Conservation (phyloP, 2,329 filamentous ascomycete species). For the Calonectria honghensis region DNA sequence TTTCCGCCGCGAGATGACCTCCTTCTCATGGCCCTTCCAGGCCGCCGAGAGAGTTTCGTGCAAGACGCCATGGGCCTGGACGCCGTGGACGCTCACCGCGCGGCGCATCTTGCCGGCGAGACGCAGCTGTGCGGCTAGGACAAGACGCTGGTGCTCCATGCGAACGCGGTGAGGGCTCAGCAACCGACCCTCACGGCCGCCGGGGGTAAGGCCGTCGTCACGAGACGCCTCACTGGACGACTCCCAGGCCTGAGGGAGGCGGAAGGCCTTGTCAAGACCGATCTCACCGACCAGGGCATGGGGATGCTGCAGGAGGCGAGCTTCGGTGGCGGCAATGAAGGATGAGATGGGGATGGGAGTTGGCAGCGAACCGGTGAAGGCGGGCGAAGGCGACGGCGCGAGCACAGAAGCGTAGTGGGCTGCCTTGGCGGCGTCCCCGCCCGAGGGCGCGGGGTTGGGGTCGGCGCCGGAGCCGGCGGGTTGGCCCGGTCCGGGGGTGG, state of each 20-base stretch:
- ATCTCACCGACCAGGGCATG: constrained; percentile 84
- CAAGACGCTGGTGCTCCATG: constrained; percentile 79
- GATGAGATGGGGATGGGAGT: constrained; percentile 75
- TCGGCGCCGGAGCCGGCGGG: constrained; percentile 24
- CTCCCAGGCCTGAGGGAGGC: constrained; percentile 78
- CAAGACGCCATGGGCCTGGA: constrained; percentile 84
- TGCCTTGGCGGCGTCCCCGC: constrained; percentile 62
- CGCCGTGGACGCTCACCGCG: constrained; percentile 82
- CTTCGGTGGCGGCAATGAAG: constrained; percentile 74
- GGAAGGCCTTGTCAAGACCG: constrained; percentile 85
- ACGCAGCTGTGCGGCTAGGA: constrained; percentile 81
- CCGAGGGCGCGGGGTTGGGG: constrained; percentile 7
- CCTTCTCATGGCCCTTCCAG: constrained; percentile 83
- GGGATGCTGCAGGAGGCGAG: constrained; percentile 74
- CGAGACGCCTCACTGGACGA: constrained; percentile 56
- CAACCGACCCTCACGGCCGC: constrained; percentile 80
- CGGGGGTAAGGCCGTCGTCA: constrained; percentile 73
- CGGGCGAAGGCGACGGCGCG: constrained; percentile 68
- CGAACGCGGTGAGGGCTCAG: constrained; percentile 81
- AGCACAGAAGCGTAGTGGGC: constrained; percentile 82
- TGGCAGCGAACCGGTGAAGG: constrained; percentile 72
- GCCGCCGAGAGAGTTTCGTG: constrained; percentile 78
- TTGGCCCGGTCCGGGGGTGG: constrained; percentile 42
- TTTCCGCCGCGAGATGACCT: constrained; percentile 76
- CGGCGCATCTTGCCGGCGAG: constrained; percentile 81